Evolutionary conservation across 2,329 filamentous ascomycete genomes (phyloP), one percentile per base, ranked within the genome.

Genomic region (Trichoderma koningiopsis): DNA sequence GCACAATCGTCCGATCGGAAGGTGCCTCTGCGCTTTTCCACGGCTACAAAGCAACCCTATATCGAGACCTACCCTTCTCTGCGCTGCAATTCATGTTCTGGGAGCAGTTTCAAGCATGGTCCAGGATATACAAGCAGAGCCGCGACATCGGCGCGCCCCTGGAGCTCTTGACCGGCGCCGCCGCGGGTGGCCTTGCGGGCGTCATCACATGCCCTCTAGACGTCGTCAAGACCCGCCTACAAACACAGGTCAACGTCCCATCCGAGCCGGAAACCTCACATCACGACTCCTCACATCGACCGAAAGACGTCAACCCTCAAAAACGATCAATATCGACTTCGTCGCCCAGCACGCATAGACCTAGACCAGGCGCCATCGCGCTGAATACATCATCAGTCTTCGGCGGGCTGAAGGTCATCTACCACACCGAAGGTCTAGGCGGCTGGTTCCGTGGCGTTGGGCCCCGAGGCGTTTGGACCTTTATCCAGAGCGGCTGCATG

Each of bases 41-140:
- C 75, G 96, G 96, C n/a, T 99, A 96, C 83, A 96, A 96, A 79
- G 96, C 96, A 13, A 99, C 96, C 0, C 88, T 99, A 3, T 96
- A 92, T 81, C 91, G 96, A 70, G 96, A 99, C 76, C 86, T 99
- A 27, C 96, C 96, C 1, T 99, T 97, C 78, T 98, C 95, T 0
- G 96, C 96, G 0, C 83, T 99, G 13, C 96, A 99, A 77, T 98
- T 99, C 80, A 95, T 96, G 76, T 97, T 99, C 78, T 99, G 97
- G 83, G 96, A 99, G 80, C 93, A 98, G 79, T 94, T 94, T 77
- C 92, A 94, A 75, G 88, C 86, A 57, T 88, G 93, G 85, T 94
- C 96, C 0, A 91, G 91, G 76, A 80, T 88, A 65, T 96, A 91
- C 85, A 90, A 92, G 76, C 88, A 91, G 40, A 91, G 90, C 71